Base-by-base conservation (phyloP, 495 filamentous ascomycete genomes). In the Neurospora pannonica region DNA sequence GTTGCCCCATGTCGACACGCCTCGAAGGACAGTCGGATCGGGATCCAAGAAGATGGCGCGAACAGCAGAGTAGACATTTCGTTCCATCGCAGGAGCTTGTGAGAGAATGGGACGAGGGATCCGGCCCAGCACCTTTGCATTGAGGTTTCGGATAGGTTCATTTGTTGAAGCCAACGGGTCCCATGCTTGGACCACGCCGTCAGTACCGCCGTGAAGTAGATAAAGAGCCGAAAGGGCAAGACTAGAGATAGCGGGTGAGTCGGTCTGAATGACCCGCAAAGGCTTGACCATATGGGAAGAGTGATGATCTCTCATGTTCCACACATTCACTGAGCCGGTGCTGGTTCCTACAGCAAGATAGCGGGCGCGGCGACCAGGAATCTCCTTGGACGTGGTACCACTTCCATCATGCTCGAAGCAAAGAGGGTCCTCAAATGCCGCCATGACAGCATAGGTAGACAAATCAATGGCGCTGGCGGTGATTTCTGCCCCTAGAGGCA, bases 131-230 rank as follows among this genome's bases (percentile, higher is more conserved):
- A 97, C 96, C 11, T 93, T 91, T 0, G 94, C 95, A 75, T 97
- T 96, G 71, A 99, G 87, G 5, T 94, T 98, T 28, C 94, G 90
- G 74, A 98, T 88, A 0, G 95, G 94, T 34, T 90, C 88, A 11
- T 88, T 84, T 7, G 88, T 92, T 0, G 96, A 98, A 3, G 92
- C 94, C 34, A 99, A 83, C 28, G 93, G 94, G 85, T 99, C 96
- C 97, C 97, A 99, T 7, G 94, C 93, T 79, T 98, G 96, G 9
- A 98, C 95, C 9, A 98, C 88, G 11, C 96, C 95, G 81, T 99
- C 96, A 76, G 93, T 97, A 60, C 96, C 96, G 37, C 96, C 96
- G 81, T 97, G 94, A 2, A 98, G 91, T 36, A 99, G 82, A 78
- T 95, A 94, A 9, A 98, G 86, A 13, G 94, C 94, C 2, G 94